phyloP scores from a whole-genome alignment of 768 basidiomycete genomes.

The Gautieria morchelliformis region DNA sequence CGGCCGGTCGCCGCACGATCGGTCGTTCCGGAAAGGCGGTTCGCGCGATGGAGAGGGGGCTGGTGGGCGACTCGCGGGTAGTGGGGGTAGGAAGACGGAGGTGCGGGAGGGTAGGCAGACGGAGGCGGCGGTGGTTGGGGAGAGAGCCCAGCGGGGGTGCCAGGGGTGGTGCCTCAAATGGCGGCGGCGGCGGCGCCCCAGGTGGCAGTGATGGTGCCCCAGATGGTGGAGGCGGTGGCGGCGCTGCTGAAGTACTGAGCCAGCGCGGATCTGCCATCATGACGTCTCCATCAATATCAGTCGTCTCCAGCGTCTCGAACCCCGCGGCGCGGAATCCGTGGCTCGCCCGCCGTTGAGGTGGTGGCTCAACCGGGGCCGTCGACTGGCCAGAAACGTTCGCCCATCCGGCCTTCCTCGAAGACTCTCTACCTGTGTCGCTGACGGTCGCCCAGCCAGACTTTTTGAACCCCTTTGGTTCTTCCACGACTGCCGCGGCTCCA shows the following conservation, averaged over 20 bases:
- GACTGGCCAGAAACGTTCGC: constrained; percentile 13
- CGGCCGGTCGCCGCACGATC: constrained; percentile 1
- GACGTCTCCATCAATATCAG: constrained; percentile 7
- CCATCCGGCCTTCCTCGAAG: constrained; percentile 11
- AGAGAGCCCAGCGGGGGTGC: too few relatives aligned
- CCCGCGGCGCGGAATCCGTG: constrained; percentile 51
- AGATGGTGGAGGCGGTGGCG: constrained; percentile 14
- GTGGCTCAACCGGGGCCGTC: constrained; percentile 9
- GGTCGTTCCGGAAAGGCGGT: too few relatives aligned
- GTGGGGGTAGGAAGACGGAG: too few relatives aligned
- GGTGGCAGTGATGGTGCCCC: too few relatives aligned
- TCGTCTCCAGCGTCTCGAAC: constrained; percentile 57
- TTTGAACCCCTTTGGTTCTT: constrained; percentile 25
- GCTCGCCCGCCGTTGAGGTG: constrained; percentile 19
- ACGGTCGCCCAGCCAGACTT: constrained; percentile 44
- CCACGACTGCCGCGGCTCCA: constrained; percentile 11
- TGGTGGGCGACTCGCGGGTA: too few relatives aligned
- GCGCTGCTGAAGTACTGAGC: constrained; percentile 15
- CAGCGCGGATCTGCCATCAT: constrained; percentile 11
- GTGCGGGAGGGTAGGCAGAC: constrained; percentile 1
- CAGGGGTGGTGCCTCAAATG: too few relatives aligned
- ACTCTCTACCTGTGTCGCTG: constrained; percentile 11
- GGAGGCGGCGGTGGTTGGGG: constrained; percentile 18
- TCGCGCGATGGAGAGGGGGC: too few relatives aligned
- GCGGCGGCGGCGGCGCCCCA: too few relatives aligned